Base-by-base conservation (phyloP, 768 basidiomycete genomes). In the Rhizopogon sp. region DNA sequence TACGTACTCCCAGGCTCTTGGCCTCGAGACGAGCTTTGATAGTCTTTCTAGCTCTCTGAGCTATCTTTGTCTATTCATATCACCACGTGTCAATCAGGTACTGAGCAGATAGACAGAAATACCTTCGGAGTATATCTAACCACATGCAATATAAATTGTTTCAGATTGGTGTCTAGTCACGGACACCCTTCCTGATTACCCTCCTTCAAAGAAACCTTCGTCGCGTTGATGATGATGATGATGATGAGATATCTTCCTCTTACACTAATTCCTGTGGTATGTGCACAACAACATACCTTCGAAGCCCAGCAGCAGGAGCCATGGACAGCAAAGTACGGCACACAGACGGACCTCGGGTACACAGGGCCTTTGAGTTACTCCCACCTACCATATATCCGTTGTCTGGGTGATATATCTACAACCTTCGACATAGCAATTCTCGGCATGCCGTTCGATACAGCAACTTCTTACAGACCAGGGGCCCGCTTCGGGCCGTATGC, bases 401-500 rank as follows among this genome's bases (percentile, higher is more conserved):
- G 90, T 64, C 74, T 92, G 33, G 83, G 87, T 55, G 74, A 85
- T 58, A 72, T 74, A 43, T 62, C 60, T 16, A 64, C 70, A 13
- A 58, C 61, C 2, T 87, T 87, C 62, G 88, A 91, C 66, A 82
- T 92, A 52, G 88, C 86, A 1, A 67, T 92, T 39, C 67, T 92
- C 4, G 89, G 86, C 3, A 79, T 87, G 73, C 85, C 86, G 0
- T 87, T 88, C 59, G 85, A 88, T 62, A 88, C 85, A 1, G 75
- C 71, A 5, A 79, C 81, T 2, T 69, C 72, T 3, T 76, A 72
- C 56, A 62, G 76, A 5, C 71, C 64, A 16, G 89, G 88, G 3
- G 89, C 90, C 7, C 79, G 89, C 6, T 93, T 93, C 68, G 89
- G 90, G 10, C 88, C 89, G 1, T 84, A 79, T 62, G 90, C 83